phyloP scores from a whole-genome alignment of 2,329 filamentous ascomycete species.

The Rasamsonia emersonii region DNA sequence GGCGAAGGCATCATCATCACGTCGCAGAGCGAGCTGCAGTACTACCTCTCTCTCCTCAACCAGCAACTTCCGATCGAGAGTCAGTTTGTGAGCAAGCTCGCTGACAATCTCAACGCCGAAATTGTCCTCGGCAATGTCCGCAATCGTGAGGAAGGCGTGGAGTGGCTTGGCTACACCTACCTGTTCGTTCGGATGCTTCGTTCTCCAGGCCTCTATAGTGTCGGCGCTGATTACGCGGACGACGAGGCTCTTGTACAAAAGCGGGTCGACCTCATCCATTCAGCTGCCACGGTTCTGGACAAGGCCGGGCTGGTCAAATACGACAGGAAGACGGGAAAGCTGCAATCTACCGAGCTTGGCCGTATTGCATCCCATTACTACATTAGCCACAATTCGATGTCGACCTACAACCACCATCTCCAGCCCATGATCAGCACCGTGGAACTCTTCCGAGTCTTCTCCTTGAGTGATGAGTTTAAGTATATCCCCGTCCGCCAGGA shows the following conservation, averaged over 20 bases:
- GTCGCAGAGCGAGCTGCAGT: constrained; percentile 87
- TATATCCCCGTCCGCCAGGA: constrained; percentile 97
- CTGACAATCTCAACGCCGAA: constrained; percentile 94
- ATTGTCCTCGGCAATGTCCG: constrained; percentile 90
- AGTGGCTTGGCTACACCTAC: constrained; percentile 98
- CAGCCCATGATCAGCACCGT: constrained; percentile 89
- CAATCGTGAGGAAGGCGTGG: constrained; percentile 88
- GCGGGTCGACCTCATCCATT: constrained; percentile 93
- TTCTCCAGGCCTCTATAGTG: constrained; percentile 88
- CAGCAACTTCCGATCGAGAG: constrained; percentile 97
- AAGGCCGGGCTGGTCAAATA: constrained; percentile 89
- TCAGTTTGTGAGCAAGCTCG: constrained; percentile 84
- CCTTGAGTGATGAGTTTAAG: constrained; percentile 95
- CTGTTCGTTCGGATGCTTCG: constrained; percentile 96
- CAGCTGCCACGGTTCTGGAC: constrained; percentile 77
- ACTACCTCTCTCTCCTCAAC: constrained; percentile 92
- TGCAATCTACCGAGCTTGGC: constrained; percentile 88
- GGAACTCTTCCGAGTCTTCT: constrained; percentile 92
- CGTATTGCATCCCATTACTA: constrained; percentile 98
- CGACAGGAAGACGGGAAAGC: constrained; percentile 80
- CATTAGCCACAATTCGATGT: constrained; percentile 92
- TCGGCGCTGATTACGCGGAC: constrained; percentile 90
- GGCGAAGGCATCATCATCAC: constrained; percentile 99
- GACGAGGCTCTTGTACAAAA: constrained; percentile 90
- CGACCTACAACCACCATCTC: constrained; percentile 91